Evolutionary conservation across 768 basidiomycete genomes (phyloP).

Genomic region (Rhodosporidiobolus sp.): DNA sequence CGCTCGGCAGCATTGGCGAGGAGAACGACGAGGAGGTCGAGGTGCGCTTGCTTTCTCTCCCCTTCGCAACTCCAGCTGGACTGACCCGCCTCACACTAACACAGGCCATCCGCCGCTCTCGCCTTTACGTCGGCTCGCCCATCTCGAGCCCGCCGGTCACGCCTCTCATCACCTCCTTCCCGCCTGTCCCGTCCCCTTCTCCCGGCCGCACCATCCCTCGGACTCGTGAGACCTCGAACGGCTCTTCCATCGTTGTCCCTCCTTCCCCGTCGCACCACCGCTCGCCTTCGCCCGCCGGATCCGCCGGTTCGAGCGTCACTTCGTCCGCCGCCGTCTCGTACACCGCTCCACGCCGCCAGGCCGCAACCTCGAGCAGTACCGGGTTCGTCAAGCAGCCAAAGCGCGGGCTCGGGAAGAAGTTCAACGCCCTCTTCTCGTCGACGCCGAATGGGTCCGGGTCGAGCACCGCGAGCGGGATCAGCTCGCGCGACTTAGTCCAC

Average conservation of each 20-base stretch:
- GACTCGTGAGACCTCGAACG: neutral
- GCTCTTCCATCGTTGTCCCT: neutral
- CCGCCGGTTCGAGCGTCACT: slow-evolving; percentile 10
- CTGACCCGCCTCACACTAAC: neutral
- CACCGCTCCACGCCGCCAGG: neutral
- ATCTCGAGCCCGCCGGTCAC: neutral
- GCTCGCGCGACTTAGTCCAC: neutral
- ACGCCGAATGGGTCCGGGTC: neutral
- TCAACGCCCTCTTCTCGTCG: slow-evolving; percentile 13
- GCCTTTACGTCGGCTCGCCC: neutral
- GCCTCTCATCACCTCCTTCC: neutral
- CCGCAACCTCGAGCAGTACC: neutral
- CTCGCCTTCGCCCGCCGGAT: neutral
- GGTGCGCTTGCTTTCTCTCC: neutral
- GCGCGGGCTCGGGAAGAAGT: slow-evolving; percentile 6
- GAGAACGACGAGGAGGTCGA: slow-evolving; percentile 20
- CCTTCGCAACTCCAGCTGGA: too few relatives aligned
- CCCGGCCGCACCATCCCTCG: neutral
- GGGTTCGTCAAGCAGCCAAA: slow-evolving; percentile 11
- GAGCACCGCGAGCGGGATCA: neutral
- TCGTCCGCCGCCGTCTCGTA: slow-evolving; percentile 22
- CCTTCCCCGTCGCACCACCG: neutral
- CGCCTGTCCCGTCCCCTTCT: neutral
- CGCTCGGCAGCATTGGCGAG: slow-evolving; percentile 18
- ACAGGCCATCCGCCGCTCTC: neutral